Conservation (phyloP, 306 rosid species). For the Sophora flavescens region DNA sequence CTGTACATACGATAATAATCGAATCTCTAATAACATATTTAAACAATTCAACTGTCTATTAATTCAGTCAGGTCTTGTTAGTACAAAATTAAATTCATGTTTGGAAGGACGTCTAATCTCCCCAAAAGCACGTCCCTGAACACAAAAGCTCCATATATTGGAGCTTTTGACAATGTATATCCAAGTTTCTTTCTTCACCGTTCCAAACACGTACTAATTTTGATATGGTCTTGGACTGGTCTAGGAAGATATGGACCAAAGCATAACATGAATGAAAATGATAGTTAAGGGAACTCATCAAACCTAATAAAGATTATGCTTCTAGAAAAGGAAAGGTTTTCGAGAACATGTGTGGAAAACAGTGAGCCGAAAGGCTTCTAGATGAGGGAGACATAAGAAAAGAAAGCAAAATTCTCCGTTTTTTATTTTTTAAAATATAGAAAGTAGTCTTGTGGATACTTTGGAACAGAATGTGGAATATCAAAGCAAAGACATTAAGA, state of each 20-base stretch:
- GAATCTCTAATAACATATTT: too few relatives aligned
- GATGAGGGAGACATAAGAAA: not conserved
- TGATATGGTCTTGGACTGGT: not conserved
- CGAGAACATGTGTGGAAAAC: not conserved
- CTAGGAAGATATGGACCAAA: not conserved
- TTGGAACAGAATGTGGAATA: not conserved
- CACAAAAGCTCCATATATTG: too few relatives aligned
- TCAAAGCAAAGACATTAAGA: not conserved
- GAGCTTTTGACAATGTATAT: too few relatives aligned
- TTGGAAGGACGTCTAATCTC: too few relatives aligned
- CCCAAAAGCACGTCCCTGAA: too few relatives aligned
- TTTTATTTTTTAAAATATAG: not conserved
- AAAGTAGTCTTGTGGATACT: not conserved
- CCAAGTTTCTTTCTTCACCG: too few relatives aligned
- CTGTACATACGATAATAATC: too few relatives aligned
- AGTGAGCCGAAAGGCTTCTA: constrained; percentile 29
- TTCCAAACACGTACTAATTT: too few relatives aligned
- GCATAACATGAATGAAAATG: constrained; percentile 35
- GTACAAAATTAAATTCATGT: too few relatives aligned
- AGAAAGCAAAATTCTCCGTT: not conserved
- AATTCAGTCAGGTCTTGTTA: too few relatives aligned
- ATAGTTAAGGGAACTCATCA: not conserved
- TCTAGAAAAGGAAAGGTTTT: constrained; percentile 26
- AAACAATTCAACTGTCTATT: too few relatives aligned
- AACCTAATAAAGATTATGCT: constrained; percentile 7